These are phyloP conservation scores for Aspergillus neoniger DNA, from an alignment of 2,329 filamentous ascomycete species.

Conservation along the genomic window DNA sequence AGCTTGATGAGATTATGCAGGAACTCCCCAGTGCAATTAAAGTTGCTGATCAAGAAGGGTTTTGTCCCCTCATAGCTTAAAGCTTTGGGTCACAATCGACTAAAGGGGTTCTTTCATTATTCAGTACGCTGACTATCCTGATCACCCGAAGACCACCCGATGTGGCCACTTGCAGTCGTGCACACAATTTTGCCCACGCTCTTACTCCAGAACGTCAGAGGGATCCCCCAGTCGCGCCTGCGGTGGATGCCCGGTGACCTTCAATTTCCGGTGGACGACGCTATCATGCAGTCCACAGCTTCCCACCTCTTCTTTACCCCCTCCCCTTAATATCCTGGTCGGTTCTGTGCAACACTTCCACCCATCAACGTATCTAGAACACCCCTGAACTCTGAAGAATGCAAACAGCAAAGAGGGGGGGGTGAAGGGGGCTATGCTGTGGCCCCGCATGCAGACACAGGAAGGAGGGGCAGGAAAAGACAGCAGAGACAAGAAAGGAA, in stretches of 20 bases:
- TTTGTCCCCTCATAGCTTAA: conserved; percentile 20
- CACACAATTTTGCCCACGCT: conserved; percentile 6
- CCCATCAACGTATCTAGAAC: not conserved
- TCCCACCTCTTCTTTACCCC: not conserved
- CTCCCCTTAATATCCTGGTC: conserved; percentile 1
- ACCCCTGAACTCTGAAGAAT: not conserved
- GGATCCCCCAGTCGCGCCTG: conserved; percentile 1
- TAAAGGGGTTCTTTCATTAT: not conserved
- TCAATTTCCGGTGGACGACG: conserved; percentile 15
- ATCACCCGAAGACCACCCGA: conserved; percentile 6
- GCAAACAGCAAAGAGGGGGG: not conserved
- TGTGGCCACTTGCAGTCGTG: conserved; percentile 10
- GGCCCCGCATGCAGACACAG: not conserved
- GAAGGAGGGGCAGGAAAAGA: not conserved
- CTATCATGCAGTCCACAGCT: conserved; percentile 2
- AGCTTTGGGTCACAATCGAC: conserved; percentile 6
- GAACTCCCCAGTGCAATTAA: conserved; percentile 24
- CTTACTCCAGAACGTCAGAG: conserved; percentile 4
- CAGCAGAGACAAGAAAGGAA: not conserved
- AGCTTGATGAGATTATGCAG: conserved; percentile 20
- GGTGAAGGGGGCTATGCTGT: not conserved
- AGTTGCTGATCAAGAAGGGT: conserved; percentile 22
- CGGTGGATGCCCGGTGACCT: conserved; percentile 15
- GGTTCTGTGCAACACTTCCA: not conserved
- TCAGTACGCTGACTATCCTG: conserved; percentile 2